Evolutionary conservation across 139 green algal species (phyloP).

Genomic region (Closterium sp.): DNA sequence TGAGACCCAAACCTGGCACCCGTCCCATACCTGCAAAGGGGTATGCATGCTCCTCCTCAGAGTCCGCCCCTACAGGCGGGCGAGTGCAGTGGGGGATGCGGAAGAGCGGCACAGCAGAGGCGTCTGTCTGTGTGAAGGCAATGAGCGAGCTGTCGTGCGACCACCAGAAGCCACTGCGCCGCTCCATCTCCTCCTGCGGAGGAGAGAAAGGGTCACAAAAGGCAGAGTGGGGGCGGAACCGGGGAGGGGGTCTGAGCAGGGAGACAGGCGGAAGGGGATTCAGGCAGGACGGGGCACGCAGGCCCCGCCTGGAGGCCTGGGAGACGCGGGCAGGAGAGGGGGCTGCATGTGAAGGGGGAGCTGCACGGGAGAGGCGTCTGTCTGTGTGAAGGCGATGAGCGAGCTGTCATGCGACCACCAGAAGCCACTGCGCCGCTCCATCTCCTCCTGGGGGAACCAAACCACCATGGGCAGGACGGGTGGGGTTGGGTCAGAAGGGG

Average conservation of each 20-base stretch:
- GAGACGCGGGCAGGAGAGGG: too few relatives aligned
- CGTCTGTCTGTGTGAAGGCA: slow-evolving; percentile 53
- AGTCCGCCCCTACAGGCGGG: slow-evolving; percentile 21
- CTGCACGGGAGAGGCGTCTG: slow-evolving; percentile 40
- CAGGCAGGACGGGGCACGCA: too few relatives aligned
- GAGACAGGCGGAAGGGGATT: too few relatives aligned
- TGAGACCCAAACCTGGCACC: background rate
- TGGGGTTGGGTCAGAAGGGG: too few relatives aligned
- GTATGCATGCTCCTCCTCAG: slow-evolving; percentile 56
- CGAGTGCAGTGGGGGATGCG: slow-evolving; percentile 51
- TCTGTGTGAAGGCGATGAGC: slow-evolving; percentile 48
- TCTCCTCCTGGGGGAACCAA: slow-evolving; percentile 65
- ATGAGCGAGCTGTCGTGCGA: slow-evolving; percentile 39
- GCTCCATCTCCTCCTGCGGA: slow-evolving; percentile 59
- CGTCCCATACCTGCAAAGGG: slow-evolving; percentile 52
- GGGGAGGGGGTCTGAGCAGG: background rate
- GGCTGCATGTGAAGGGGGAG: too few relatives aligned
- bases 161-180: slow-evolving; percentile 56
- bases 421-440: slow-evolving; percentile 52
- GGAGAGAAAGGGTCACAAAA: too few relatives aligned
- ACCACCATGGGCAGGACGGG: too few relatives aligned
- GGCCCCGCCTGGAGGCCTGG: too few relatives aligned
- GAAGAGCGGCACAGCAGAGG: slow-evolving; percentile 34
- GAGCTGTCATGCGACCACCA: slow-evolving; percentile 53
- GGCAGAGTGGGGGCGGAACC: background rate